Base-by-base conservation (phyloP, 73 alveolate genomes). In the Halteria grandinella region DNA sequence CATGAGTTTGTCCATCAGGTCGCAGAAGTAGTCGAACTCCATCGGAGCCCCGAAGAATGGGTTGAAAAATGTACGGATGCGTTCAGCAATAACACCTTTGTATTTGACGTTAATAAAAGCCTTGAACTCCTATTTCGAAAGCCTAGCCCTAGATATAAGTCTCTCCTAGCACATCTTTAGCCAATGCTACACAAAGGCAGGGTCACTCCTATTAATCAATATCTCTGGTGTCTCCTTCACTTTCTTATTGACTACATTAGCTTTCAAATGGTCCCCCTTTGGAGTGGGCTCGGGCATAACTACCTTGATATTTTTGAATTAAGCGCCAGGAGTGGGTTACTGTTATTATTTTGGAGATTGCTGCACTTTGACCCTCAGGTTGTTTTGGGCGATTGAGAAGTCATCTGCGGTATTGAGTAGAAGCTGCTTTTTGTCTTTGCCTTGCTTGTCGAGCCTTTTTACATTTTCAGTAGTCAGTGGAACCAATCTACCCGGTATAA, bases 11-110 rank as follows among this genome's bases (percentile, higher is more conserved):
- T 66, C 80, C 25, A 66, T 45, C 5, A 66, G 27, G 45, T 66
- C 80, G 29, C 80, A 66, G 66, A 66, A 66, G 33, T 36, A 66
- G n/a, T 4, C 31, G 52, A 5, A 66, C 20, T 66, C 80, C 80
- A 66, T 66, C 1, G 80, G 80, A 10, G 39, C 63, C 37, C 28
- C 5, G 21, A 66, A 66, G 53, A 44, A 66, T 4, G 80, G 80
- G 18, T 41, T 52, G 51, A 66, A 66, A 36, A 29, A 66, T 11
- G 43, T 44, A 3, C 43, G 21, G 17, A 66, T 41, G 18, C 47
- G 43, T 45, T 66, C 80, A 44, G 80, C 45, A 11, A 66, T 41
- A 1, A 51, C 47, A n/a, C 80, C 80, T 36, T 66, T 66, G 36
- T 66, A 66, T 10, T 32, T 29, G n/a, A 66, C 47, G 7, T 63